A percentile compares a stretch with the other conserved stretches of the same genome.
phyloP scores from a whole-genome alignment of 2,329 filamentous ascomycete genomes.

The Alternaria consortialis region DNA sequence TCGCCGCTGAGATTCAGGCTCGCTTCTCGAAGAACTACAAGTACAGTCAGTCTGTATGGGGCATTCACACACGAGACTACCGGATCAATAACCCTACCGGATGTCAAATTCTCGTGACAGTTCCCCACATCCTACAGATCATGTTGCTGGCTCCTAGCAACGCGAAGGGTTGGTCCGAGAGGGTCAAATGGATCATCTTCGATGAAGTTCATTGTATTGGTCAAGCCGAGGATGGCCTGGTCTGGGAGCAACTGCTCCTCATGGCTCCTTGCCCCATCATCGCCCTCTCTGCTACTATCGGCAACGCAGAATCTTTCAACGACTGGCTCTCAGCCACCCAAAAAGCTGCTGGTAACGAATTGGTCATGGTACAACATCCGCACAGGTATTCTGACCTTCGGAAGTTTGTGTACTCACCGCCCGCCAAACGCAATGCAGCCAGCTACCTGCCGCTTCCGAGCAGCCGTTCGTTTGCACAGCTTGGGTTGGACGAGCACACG shows the following conservation, averaged over 20 bases:
- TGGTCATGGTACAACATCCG: slow-evolving; percentile 74
- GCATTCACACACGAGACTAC: slow-evolving; percentile 79
- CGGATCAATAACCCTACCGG: slow-evolving; percentile 76
- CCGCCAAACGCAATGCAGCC: slow-evolving; percentile 43
- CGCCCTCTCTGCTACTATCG: slow-evolving; percentile 80
- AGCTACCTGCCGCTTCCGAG: slow-evolving; percentile 62
- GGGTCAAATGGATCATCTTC: slow-evolving; percentile 80
- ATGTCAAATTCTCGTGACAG: slow-evolving; percentile 79
- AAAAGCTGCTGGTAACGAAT: slow-evolving; percentile 66
- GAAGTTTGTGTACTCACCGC: slow-evolving; percentile 73
- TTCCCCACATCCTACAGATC: slow-evolving; percentile 80
- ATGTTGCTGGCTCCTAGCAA: slow-evolving; percentile 74
- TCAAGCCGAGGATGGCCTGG: slow-evolving; percentile 75
- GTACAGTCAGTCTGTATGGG: slow-evolving; percentile 74
- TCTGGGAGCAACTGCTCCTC: slow-evolving; percentile 81
- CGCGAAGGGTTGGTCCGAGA: slow-evolving; percentile 71
- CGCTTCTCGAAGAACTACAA: slow-evolving; percentile 74
- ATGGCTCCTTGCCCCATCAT: slow-evolving; percentile 80
- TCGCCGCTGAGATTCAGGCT: slow-evolving; percentile 79
- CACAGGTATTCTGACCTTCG: slow-evolving; percentile 79
- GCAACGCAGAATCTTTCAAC: slow-evolving; percentile 75
- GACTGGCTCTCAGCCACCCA: slow-evolving; percentile 74
- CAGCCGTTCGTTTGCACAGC: slow-evolving; percentile 46
- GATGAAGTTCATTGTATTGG: slow-evolving; percentile 85
- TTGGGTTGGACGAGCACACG: slow-evolving; percentile 59